A percentile compares a stretch with the other conserved stretches of the same genome.
Evolutionary conservation across 2,329 filamentous ascomycete species (phyloP).

Genomic region (Alternaria atra): DNA sequence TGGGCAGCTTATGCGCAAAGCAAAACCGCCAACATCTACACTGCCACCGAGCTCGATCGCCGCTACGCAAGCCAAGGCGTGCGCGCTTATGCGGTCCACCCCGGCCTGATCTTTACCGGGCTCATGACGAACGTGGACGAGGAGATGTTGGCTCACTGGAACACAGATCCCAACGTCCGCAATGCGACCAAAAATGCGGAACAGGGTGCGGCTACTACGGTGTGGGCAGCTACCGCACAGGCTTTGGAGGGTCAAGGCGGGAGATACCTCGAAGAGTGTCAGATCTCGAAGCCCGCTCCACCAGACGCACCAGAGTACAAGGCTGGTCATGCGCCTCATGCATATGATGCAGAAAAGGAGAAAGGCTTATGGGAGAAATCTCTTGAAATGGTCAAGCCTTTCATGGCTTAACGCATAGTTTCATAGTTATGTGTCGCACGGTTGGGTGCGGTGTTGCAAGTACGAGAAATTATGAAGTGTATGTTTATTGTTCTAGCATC

Average conservation of each 20-base stretch:
- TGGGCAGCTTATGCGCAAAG: conserved; percentile 57
- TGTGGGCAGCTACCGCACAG: conserved; percentile 47
- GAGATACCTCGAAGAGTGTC: conserved; percentile 44
- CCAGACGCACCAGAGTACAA: no score
- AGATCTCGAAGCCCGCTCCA: conserved; percentile 9
- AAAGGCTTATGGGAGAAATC: conserved; percentile 55
- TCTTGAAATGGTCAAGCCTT: conserved; percentile 22
- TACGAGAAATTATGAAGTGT: no score
- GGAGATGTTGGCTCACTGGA: conserved; percentile 5
- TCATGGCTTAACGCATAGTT: neutral
- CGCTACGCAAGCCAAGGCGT: conserved; percentile 56
- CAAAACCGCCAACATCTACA: conserved; percentile 63
- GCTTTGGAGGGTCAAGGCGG: conserved; percentile 50
- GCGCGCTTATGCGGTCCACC: conserved; percentile 57
- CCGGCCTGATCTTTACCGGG: conserved; percentile 53
- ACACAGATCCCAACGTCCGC: conserved; percentile 18
- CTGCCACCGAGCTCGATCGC: conserved; percentile 62
- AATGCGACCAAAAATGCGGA: conserved; percentile 40
- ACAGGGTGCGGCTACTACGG: conserved; percentile 53
- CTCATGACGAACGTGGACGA: conserved; percentile 18
- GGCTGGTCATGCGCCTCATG: conserved; percentile 40
- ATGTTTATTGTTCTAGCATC: no score
- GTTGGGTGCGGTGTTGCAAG: no score
- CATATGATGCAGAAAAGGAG: conserved; percentile 56
- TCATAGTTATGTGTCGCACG: no score